Conservation (phyloP, 140 eudicot species). For the Ambrosia hybrid region DNA sequence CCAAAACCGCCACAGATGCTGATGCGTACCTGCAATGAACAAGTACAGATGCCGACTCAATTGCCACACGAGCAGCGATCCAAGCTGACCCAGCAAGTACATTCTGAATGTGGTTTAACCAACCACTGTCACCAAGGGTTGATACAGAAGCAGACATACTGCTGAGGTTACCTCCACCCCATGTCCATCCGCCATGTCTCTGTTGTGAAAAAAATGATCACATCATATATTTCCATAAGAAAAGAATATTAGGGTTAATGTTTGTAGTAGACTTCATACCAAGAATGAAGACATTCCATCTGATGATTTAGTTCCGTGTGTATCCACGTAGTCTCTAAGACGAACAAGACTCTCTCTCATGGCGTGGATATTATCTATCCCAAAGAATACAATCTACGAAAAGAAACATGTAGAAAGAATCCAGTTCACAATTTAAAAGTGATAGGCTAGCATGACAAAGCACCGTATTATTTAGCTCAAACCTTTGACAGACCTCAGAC, state of each 20-base stretch:
- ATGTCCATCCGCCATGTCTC: constrained; percentile 97
- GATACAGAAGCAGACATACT: constrained; percentile 99
- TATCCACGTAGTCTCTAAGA: constrained; percentile 93
- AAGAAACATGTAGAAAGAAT: constrained; percentile 3
- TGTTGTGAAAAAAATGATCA: constrained; percentile 28
- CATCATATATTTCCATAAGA: neutral
- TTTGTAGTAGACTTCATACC: constrained; percentile 44
- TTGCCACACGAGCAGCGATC: constrained; percentile 98
- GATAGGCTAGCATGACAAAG: constrained; percentile 17
- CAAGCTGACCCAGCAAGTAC: constrained; percentile 95
- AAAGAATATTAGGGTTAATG: neutral
- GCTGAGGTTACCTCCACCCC: constrained; percentile 99
- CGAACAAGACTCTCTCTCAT: constrained; percentile 98
- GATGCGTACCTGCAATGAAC: constrained; percentile 91
- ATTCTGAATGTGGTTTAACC: constrained; percentile 94
- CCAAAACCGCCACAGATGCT: neutral
- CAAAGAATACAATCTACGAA: constrained; percentile 87
- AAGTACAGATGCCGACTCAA: constrained; percentile 93
- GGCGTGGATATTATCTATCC: constrained; percentile 96
- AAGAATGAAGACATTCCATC: constrained; percentile 92
- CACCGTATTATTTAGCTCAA: constrained; percentile 24
- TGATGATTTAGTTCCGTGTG: constrained; percentile 89
- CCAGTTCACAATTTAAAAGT: constrained; percentile 6
- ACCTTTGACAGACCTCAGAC: constrained; percentile 81
- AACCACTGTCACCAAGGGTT: constrained; percentile 97